phyloP scores from a whole-genome alignment of 495 filamentous ascomycete species.

The Aspergillus mulundensis region DNA sequence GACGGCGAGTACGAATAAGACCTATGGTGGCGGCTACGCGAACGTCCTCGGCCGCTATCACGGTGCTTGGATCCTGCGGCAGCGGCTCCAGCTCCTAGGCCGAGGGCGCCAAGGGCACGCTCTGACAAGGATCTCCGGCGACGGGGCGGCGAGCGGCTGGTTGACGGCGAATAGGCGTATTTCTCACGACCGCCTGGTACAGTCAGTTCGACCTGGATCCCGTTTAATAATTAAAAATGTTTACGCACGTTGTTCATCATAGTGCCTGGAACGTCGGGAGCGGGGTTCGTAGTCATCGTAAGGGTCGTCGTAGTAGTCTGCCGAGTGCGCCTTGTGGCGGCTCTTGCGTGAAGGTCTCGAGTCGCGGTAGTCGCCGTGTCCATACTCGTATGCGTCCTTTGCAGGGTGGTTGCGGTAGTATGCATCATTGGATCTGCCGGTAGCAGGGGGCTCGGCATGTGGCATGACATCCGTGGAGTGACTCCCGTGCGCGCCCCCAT shows the following conservation, averaged over 20 bases:
- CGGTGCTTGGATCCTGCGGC: conserved; percentile 17
- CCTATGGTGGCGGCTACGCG: conserved; percentile 45
- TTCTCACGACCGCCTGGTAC: conserved; percentile 36
- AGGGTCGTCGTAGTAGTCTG: conserved; percentile 43
- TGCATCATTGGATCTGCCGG: conserved; percentile 64
- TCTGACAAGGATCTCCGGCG: conserved; percentile 71
- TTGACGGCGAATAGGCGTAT: conserved; percentile 35
- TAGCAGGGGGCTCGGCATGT: conserved; percentile 47
- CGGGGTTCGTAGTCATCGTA: conserved; percentile 53
- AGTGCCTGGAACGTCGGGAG: conserved; percentile 47
- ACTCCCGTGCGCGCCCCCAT: conserved; percentile 18
- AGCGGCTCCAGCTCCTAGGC: conserved; percentile 54
- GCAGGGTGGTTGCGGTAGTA: conserved; percentile 65
- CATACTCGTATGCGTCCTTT: conserved; percentile 46
- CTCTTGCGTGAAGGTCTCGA: conserved; percentile 36
- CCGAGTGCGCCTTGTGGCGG: conserved; percentile 41
- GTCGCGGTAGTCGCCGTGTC: conserved; percentile 36
- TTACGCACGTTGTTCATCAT: conserved; percentile 47
- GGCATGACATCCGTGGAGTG: conserved; percentile 47
- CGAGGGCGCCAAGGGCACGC: conserved; percentile 60
- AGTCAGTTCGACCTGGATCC: conserved; percentile 4
- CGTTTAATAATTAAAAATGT: not conserved
- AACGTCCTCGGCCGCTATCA: conserved; percentile 30
- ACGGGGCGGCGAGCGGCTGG: conserved; percentile 39
- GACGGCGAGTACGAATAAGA: conserved; percentile 52